Evolutionary conservation across 73 alveolate genomes (phyloP).

Genomic region (Paramecium primaurelia): DNA sequence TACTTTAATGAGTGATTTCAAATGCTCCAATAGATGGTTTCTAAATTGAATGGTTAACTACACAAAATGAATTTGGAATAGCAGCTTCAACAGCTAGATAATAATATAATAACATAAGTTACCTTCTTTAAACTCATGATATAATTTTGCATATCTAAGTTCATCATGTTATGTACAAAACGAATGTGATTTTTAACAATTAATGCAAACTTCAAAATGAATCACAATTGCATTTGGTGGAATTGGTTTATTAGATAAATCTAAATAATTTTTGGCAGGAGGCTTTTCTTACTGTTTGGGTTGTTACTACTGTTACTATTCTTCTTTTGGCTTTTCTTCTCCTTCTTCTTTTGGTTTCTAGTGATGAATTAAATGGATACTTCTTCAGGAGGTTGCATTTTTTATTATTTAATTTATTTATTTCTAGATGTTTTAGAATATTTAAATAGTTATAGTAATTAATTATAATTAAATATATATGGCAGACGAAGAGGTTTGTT

Average conservation of each 20-base stretch:
- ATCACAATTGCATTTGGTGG: background rate
- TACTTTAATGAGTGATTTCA: slow-evolving; percentile 31
- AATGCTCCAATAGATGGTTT: slow-evolving; percentile 14
- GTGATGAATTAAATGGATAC: background rate
- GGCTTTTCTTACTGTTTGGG: background rate
- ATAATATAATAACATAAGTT: background rate
- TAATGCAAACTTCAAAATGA: slow-evolving; percentile 27
- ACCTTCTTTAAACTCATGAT: slow-evolving; percentile 3
- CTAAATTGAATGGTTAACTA: background rate
- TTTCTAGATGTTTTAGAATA: background rate
- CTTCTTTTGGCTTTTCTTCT: background rate
- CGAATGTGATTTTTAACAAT: background rate
- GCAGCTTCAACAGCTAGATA: slow-evolving; percentile 14
- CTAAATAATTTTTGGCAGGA: slow-evolving; percentile 32
- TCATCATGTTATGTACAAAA: slow-evolving; percentile 38
- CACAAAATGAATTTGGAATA: slow-evolving; percentile 15
- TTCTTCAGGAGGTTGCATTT: slow-evolving; percentile 21
- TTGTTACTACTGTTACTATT: background rate
- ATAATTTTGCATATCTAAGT: slow-evolving; percentile 11
- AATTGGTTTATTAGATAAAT: background rate
- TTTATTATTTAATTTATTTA: background rate
- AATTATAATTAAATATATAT: background rate
- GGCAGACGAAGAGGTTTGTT: background rate
- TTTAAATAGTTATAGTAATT: background rate
- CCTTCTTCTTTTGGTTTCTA: background rate